These are phyloP conservation scores for Sporisorium iseilematis-ciliati DNA, from an alignment of 1,284 basidiomycete genomes.

Conservation along the genomic window DNA sequence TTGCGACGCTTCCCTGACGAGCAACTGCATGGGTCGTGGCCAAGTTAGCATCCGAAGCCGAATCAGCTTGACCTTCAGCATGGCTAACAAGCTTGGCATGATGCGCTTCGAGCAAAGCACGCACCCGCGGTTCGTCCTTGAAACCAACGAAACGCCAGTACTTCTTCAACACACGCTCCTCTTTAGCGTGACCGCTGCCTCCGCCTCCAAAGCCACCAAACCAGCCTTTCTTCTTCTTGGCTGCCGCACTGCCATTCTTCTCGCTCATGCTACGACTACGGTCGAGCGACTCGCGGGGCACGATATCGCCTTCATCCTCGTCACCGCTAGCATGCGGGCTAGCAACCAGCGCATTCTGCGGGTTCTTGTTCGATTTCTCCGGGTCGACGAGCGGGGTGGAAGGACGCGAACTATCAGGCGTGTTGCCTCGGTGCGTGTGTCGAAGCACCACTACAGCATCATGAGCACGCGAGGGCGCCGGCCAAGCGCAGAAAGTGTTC, in stretches of 20 bases:
- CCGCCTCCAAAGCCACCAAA: slow-evolving; percentile 49
- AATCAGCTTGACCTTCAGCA: slow-evolving; percentile 6
- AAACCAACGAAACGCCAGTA: slow-evolving; percentile 72
- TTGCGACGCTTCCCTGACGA: slow-evolving; percentile 35
- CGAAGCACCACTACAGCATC: slow-evolving; percentile 70
- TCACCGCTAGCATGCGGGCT: slow-evolving; percentile 42
- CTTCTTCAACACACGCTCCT: slow-evolving; percentile 62
- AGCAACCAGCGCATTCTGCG: slow-evolving; percentile 32
- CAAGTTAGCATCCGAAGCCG: neutral
- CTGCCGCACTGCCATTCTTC: slow-evolving; percentile 13
- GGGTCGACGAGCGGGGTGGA: slow-evolving; percentile 39
- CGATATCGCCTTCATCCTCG: slow-evolving; percentile 66
- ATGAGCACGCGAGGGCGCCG: slow-evolving; percentile 64
- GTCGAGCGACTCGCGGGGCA: slow-evolving; percentile 67
- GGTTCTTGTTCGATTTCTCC: slow-evolving; percentile 47
- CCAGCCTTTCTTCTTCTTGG: slow-evolving; percentile 59
- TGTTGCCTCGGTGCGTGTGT: slow-evolving; percentile 46
- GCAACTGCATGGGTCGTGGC: slow-evolving; percentile 19
- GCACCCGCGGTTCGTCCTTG: slow-evolving; percentile 60
- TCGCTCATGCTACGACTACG: slow-evolving; percentile 27
- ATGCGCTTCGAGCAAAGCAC: slow-evolving; percentile 58
- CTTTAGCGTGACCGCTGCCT: slow-evolving; percentile 41
- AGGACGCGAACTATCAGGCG: slow-evolving; percentile 28
- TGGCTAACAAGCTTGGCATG: slow-evolving; percentile 40
- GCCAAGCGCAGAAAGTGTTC: slow-evolving; percentile 71